These are phyloP conservation scores for Raphanus hybrid DNA, from an alignment of 441 rosid species.

Conservation along the genomic window DNA sequence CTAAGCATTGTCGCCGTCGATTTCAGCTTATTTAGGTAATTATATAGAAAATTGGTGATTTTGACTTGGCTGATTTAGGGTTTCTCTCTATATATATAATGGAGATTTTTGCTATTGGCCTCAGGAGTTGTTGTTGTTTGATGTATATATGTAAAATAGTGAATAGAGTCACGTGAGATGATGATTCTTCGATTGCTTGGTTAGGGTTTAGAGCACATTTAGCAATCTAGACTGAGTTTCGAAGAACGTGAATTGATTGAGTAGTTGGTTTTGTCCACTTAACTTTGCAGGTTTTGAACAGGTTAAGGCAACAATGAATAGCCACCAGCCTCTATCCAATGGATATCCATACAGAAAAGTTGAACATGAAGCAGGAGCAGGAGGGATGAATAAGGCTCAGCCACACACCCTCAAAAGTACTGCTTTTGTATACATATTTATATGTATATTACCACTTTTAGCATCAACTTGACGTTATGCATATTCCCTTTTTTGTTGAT, in stretches of 20 bases:
- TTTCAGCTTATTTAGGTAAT: no score
- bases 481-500: constrained; percentile 29
- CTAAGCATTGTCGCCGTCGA: no score
- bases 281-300: constrained; percentile 16
- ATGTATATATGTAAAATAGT: no score
- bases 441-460: neutral
- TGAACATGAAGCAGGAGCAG: constrained; percentile 58
- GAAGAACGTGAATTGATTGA: neutral
- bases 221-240: no score
- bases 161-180: no score
- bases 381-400: constrained; percentile 52
- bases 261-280: neutral
- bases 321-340: constrained; percentile 72
- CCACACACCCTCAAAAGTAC: constrained; percentile 45
- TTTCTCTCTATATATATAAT: no score
- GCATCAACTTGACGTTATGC: constrained; percentile 10
- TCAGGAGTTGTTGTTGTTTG: no score
- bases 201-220: no score
- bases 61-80: no score
- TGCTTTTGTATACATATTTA: constrained; percentile 38
- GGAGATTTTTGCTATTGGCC: no score
- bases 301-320: constrained; percentile 53
- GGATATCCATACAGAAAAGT: constrained; percentile 69
- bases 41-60: no score
- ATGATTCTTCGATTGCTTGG: no score